A percentile compares a stretch with the other conserved stretches of the same genome.
These are phyloP conservation scores for Biscogniauxia marginata DNA, from an alignment of 2,329 filamentous ascomycete genomes.

Conservation along the genomic window DNA sequence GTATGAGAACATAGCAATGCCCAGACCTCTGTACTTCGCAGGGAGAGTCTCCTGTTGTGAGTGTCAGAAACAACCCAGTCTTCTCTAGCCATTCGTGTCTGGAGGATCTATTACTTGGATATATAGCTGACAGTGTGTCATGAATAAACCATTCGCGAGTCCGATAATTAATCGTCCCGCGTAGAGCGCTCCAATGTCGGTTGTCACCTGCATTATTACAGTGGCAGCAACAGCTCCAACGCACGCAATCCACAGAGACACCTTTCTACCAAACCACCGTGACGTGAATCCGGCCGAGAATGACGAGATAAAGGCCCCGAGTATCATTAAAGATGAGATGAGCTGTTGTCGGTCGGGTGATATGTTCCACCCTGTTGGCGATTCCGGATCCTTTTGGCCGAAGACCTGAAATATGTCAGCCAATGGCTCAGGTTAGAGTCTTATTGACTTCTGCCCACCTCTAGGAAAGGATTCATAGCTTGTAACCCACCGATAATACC, in stretches of 20 bases:
- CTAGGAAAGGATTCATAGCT: conserved; percentile 26
- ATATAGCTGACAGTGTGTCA: conserved; percentile 32
- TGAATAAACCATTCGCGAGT: conserved; percentile 36
- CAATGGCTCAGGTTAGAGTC: neutral
- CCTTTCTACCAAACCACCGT: conserved; percentile 30
- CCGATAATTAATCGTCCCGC: conserved; percentile 46
- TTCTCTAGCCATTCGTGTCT: neutral
- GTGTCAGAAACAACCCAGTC: neutral
- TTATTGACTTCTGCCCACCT: conserved; percentile 13
- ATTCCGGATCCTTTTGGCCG: conserved; percentile 17
- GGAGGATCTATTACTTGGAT: conserved; percentile 8
- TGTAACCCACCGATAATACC: conserved; percentile 27
- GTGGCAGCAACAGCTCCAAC: conserved; percentile 38
- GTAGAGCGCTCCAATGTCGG: conserved; percentile 44
- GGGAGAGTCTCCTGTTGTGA: conserved; percentile 41
- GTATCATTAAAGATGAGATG: conserved; percentile 46
- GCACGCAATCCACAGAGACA: conserved; percentile 38
- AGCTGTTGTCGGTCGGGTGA: conserved; percentile 42
- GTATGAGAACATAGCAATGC: conserved; percentile 44
- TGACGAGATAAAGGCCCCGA: conserved; percentile 45
- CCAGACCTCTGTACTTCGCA: conserved; percentile 43
- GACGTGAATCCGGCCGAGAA: conserved; percentile 38
- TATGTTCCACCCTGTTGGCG: conserved; percentile 21
- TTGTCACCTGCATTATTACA: conserved; percentile 49
- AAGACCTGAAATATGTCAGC: conserved; percentile 20